Percentiles rank a stretch among this genome's conserved stretches.
Conservation (phyloP, 2,329 filamentous ascomycete genomes). For the Alternaria brassicae region DNA sequence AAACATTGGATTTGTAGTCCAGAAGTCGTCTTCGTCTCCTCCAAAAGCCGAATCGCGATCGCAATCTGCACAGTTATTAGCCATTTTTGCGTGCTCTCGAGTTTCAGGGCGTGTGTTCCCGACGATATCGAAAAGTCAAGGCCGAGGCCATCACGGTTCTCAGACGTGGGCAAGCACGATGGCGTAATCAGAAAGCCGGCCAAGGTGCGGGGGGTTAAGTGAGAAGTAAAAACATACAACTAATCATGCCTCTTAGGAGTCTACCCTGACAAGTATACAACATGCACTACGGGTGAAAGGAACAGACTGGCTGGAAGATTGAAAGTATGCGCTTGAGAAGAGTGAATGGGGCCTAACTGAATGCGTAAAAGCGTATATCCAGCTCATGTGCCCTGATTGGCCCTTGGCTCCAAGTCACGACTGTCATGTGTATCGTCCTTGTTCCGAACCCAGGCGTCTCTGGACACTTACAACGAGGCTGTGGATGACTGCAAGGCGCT, state of each 20-base stretch:
- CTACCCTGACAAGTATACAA: not conserved
- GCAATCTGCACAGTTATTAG: conserved; percentile 38
- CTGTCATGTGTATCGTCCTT: not conserved
- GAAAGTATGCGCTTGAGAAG: not conserved
- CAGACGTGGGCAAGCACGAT: conserved; percentile 6
- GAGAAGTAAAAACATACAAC: conserved; percentile 1
- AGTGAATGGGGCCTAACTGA: conserved; percentile 11
- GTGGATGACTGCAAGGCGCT: not conserved
- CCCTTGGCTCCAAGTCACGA: not conserved
- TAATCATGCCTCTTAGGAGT: conserved; percentile 4
- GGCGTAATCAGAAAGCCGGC: conserved; percentile 1
- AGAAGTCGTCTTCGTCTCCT: conserved; percentile 39
- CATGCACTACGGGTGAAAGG: not conserved
- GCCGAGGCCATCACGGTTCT: conserved; percentile 15
- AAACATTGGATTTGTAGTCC: conserved; percentile 38
- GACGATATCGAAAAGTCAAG: conserved; percentile 10
- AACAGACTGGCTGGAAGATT: not conserved
- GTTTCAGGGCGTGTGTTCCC: conserved; percentile 8
- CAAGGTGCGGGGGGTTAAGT: not conserved
- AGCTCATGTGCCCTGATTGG: conserved; percentile 14
- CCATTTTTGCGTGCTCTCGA: conserved; percentile 28
- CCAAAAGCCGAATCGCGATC: conserved; percentile 45
- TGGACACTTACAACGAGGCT: not conserved
- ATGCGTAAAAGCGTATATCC: conserved; percentile 2
- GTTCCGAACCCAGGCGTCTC: not conserved